These are phyloP conservation scores for Aureobasidium mangrovei DNA, from an alignment of 2,329 filamentous ascomycete species.

Conservation along the genomic window DNA sequence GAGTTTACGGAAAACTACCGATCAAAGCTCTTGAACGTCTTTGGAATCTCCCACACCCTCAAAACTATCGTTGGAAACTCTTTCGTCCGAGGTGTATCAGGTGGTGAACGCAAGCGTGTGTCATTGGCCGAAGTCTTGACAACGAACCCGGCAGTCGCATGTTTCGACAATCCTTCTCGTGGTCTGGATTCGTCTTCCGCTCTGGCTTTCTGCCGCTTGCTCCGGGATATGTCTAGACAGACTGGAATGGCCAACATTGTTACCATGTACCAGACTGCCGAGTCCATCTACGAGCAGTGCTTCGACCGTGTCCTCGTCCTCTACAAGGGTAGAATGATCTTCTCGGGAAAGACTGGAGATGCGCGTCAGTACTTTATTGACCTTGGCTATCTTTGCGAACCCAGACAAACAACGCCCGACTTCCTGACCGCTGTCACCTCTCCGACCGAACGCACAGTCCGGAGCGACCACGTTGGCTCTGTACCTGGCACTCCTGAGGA, in stretches of 20 bases:
- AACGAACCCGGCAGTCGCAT: constrained; percentile 32
- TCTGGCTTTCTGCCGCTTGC: constrained; percentile 48
- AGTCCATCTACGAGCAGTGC: constrained; percentile 49
- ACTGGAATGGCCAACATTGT: constrained; percentile 44
- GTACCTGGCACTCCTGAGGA: constrained; percentile 63
- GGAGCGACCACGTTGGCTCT: constrained; percentile 49
- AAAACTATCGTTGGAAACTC: constrained; percentile 50
- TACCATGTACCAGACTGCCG: constrained; percentile 47
- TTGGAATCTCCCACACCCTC: constrained; percentile 53
- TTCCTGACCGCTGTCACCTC: constrained; percentile 67
- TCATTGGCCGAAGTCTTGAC: constrained; percentile 48
- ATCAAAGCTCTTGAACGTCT: constrained; percentile 62
- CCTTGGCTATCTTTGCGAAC: constrained; percentile 59
- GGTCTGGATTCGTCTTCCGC: constrained; percentile 51
- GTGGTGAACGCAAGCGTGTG: constrained; percentile 51
- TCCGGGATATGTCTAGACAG: constrained; percentile 44
- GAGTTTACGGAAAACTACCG: constrained; percentile 51
- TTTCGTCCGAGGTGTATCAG: constrained; percentile 53
- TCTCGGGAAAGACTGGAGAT: constrained; percentile 53
- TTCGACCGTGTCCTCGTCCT: constrained; percentile 70
- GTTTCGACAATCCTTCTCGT: constrained; percentile 41
- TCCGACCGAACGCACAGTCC: constrained; percentile 48
- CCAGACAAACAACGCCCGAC: constrained; percentile 60
- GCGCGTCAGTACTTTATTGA: constrained; percentile 58
- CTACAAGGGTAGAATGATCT: constrained; percentile 70